Evolutionary conservation across 345 rosid genomes (phyloP), one percentile per base, ranked within the genome.

Genomic region (Sonneratia caseolaris): DNA sequence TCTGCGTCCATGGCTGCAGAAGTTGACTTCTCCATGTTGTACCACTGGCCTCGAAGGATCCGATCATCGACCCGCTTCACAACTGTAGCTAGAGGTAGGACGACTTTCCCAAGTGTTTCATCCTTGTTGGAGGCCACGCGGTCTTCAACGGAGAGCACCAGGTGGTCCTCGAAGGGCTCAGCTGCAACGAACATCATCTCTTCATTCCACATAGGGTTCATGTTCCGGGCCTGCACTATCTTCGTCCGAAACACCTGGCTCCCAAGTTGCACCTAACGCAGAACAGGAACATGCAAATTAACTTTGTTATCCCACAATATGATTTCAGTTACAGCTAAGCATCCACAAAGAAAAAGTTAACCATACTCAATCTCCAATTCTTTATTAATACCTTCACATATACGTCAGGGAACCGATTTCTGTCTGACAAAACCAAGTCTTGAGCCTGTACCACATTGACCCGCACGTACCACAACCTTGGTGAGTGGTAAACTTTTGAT

Each of bases 401-500:
- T 0, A 82, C 91, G 68, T 91, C 89, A 35, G 95, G 96, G 76
- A 78, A 77, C 37, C 82, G 79, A 72, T 79, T 84, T 78, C 84
- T 91, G 68, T 90, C 92, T 14, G 80, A 79, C 57, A 80, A 74
- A 48, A 86, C 74, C 79, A 92, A 72, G 75, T 96, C 99, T 72
- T 92, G 97, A 49, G 96, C 99, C 79, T 91, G 97, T 45, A 96
- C 81, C 70, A 96, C 91, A 37, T 70, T 49, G 32, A 96, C 95
- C 24, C 98, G 94, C 71, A 91, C 82, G 49, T 92, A 92, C 99
- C 99, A 96, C 14, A 96, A 76, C 70, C 89, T 89, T 0, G 99
- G 99, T 48, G 99, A 89, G 75, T 88, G 94, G 70, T 96, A 96
- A 53, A 92, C 91, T 81, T 96, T 96, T 16, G 98, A 89, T 47